Base-by-base conservation (phyloP, 1,284 basidiomycete species). In the Lignosus rhinocerotis region DNA sequence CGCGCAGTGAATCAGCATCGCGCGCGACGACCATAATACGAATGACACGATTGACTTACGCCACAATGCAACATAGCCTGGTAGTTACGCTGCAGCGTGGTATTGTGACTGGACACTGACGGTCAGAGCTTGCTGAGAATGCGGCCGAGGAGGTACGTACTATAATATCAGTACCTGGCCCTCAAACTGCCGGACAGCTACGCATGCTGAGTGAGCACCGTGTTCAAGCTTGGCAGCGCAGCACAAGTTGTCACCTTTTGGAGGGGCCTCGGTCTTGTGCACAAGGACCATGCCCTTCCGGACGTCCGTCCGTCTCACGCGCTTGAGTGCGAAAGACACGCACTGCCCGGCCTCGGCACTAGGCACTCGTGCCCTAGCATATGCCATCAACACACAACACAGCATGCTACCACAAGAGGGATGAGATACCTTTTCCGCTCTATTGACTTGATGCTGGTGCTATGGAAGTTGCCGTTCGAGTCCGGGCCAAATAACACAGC, bases 251-350 rank as follows among this genome's bases (percentile, higher is more conserved):
- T 59, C 65, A 85, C 89, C 87, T 78, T 83, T 84, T 10, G 94
- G 93, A 8, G 93, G 92, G 11, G 76, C 78, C 7, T 96, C 94
- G 1, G 85, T 85, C 73, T 88, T 93, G 55, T 87, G 86, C 0
- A 95, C 86, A 36, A 98, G 77, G 2, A 96, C 92, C 95, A 96
- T 96, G 10, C 94, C 96, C 75, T 98, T 99, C 58, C 97, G 81
- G 8, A 98, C 88, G 46, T 89, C 86, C 7, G 86, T 83, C 53
- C 93, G 78, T 51, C 91, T 83, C 60, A 97, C 88, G 51, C 94
- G 83, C 79, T 99, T 99, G 30, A 99, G 76, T 5, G 96, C 97
- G 56, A 98, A 81, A 25, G 93, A 93, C 9, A 98, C 95, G 56
- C 92, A 94, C 75, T 99, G 96, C 1, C 96, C 96, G 0, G 96